phyloP scores from a whole-genome alignment of 2,329 filamentous ascomycete genomes.

The Juglanconis sp. region DNA sequence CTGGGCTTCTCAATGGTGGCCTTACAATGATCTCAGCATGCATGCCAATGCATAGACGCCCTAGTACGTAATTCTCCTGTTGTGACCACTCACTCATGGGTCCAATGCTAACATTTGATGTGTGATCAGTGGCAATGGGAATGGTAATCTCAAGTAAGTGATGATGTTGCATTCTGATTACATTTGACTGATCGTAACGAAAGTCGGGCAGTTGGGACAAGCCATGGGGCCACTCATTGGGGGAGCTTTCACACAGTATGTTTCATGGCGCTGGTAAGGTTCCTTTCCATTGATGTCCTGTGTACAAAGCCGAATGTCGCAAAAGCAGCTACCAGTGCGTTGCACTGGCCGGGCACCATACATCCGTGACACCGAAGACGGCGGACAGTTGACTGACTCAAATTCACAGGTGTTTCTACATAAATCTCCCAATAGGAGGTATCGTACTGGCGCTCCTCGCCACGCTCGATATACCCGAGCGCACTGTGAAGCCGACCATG shows the following conservation, averaged over 20 bases:
- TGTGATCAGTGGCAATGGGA: neutral
- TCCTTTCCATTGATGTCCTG: neutral
- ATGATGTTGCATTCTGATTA: no score
- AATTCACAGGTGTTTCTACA: constrained; percentile 37
- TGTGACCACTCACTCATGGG: no score
- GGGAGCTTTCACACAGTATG: constrained; percentile 36
- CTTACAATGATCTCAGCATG: constrained; percentile 1
- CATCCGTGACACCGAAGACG: no score
- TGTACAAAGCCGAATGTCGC: no score
- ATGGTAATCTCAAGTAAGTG: no score
- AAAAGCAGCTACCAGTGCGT: no score
- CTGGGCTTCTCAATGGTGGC: neutral
- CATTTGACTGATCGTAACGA: no score
- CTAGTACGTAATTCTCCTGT: no score
- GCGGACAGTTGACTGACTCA: neutral
- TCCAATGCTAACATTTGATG: no score
- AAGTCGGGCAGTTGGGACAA: constrained; percentile 43
- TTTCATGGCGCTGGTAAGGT: constrained; percentile 45
- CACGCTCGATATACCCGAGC: constrained; percentile 35
- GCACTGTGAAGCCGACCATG: constrained; percentile 28
- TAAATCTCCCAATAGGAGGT: constrained; percentile 44
- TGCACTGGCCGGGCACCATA: no score
- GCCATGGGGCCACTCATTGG: constrained; percentile 46
- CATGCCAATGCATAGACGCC: no score
- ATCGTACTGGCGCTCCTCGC: constrained; percentile 31